Conservation (phyloP, 2,329 filamentous ascomycete species). For the Bimuria novae-zelandiae region DNA sequence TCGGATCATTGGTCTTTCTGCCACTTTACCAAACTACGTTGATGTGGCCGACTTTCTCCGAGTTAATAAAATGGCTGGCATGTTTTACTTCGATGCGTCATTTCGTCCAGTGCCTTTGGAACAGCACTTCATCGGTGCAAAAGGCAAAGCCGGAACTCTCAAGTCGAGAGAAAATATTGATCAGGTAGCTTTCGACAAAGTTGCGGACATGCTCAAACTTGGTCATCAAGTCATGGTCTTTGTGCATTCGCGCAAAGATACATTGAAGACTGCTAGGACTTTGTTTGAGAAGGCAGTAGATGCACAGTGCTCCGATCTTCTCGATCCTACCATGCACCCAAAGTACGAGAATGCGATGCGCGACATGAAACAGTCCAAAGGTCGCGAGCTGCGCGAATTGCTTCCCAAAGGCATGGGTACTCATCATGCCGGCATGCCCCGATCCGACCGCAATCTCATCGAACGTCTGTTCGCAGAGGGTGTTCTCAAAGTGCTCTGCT, state of each 20-base stretch:
- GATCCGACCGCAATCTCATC: slow-evolving; percentile 93
- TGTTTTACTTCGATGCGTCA: slow-evolving; percentile 97
- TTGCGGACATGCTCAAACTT: slow-evolving; percentile 84
- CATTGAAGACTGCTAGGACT: slow-evolving; percentile 82
- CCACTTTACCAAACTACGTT: slow-evolving; percentile 93
- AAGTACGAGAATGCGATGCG: slow-evolving; percentile 78
- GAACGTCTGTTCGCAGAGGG: slow-evolving; percentile 89
- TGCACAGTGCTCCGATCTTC: slow-evolving; percentile 76
- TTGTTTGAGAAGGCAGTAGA: slow-evolving; percentile 86
- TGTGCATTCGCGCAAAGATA: slow-evolving; percentile 95
- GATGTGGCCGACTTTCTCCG: slow-evolving; percentile 97
- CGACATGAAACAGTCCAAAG: slow-evolving; percentile 84
- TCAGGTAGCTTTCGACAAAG: slow-evolving; percentile 86
- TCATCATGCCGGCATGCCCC: slow-evolving; percentile 95
- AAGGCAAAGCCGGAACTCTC: slow-evolving; percentile 82
- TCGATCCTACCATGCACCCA: slow-evolving; percentile 79
- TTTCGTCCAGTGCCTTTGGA: slow-evolving; percentile 95
- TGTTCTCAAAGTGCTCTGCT: slow-evolving; percentile 95
- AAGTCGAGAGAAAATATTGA: slow-evolving; percentile 89
- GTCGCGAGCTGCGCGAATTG: slow-evolving; percentile 84
- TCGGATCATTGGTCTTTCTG: slow-evolving; percentile 91
- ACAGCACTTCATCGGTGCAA: slow-evolving; percentile 96
- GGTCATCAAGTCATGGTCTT: slow-evolving; percentile 99
- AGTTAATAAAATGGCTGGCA: slow-evolving; percentile 87
- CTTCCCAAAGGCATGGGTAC: slow-evolving; percentile 90